phyloP scores from a whole-genome alignment of 768 basidiomycete species.

The Phaeotremella skinneri region DNA sequence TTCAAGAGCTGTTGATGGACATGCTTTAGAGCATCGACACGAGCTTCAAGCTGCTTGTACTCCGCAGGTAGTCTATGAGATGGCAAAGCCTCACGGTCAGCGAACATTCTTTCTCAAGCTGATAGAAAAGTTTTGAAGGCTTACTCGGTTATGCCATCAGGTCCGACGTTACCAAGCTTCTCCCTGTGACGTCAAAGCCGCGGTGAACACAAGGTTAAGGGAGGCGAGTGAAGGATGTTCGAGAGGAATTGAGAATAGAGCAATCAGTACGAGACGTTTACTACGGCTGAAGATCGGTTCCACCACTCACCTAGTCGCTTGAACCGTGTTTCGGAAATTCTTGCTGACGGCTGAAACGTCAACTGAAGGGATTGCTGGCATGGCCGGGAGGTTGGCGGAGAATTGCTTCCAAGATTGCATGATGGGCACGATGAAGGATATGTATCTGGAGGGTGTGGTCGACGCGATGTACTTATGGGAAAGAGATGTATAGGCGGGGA shows the following conservation, averaged over 20 bases:
- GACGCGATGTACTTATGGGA: not conserved
- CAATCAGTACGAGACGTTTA: not conserved
- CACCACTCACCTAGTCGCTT: slow-evolving; percentile 44
- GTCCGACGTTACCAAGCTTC: slow-evolving; percentile 78
- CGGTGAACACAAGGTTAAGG: not conserved
- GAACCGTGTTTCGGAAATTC: slow-evolving; percentile 48
- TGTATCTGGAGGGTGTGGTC: not conserved
- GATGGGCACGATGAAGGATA: slow-evolving; percentile 1
- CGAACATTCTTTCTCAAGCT: slow-evolving; percentile 2
- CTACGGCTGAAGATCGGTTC: not conserved
- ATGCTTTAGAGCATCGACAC: slow-evolving; percentile 83
- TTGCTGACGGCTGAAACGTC: slow-evolving; percentile 45
- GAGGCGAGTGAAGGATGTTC: not conserved
- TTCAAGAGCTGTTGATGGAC: slow-evolving; percentile 76
- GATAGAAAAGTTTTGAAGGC: slow-evolving; percentile 53
- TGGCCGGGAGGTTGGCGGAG: slow-evolving; percentile 25
- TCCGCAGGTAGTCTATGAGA: slow-evolving; percentile 58
- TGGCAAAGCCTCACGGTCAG: not conserved
- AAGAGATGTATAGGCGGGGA: not conserved
- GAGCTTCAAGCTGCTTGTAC: slow-evolving; percentile 91
- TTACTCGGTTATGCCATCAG: slow-evolving; percentile 92
- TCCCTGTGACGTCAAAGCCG: slow-evolving; percentile 56
- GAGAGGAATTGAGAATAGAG: not conserved
- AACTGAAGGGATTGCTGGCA: slow-evolving; percentile 37
- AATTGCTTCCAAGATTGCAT: slow-evolving; percentile 48